phyloP scores from a whole-genome alignment of 768 basidiomycete genomes.

The Trichaptum fuscoviolaceum region DNA sequence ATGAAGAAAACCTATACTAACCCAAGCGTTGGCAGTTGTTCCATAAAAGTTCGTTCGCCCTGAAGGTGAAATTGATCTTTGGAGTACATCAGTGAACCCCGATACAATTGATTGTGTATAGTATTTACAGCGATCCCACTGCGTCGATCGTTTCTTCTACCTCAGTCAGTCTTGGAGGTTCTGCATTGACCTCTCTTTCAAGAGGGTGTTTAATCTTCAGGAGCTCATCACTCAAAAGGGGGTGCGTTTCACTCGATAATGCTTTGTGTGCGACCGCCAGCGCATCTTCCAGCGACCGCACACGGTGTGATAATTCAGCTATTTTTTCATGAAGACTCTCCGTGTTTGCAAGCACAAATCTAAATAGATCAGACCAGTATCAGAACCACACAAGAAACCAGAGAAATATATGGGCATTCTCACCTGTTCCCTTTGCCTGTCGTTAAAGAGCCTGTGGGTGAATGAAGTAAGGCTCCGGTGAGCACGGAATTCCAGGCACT shows the following conservation, averaged over 20 bases:
- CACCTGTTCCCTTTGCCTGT: constrained; percentile 73
- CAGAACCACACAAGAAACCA: constrained; percentile 8
- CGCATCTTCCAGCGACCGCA: constrained; percentile 66
- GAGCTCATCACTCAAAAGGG: constrained; percentile 55
- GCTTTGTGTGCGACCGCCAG: constrained; percentile 46
- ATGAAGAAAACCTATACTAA: constrained; percentile 27
- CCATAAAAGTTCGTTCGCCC: constrained; percentile 65
- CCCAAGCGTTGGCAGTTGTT: constrained; percentile 64
- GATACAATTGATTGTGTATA: constrained; percentile 13
- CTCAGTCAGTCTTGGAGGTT: constrained; percentile 25
- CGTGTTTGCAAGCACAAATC: constrained; percentile 69
- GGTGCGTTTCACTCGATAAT: constrained; percentile 46
- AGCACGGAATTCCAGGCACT: constrained; percentile 12
- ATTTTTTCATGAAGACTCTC: constrained; percentile 69
- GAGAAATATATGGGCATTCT: constrained; percentile 6
- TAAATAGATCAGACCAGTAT: constrained; percentile 18
- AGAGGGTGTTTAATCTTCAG: constrained; percentile 63
- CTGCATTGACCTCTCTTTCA: constrained; percentile 49
- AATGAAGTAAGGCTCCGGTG: constrained; percentile 11
- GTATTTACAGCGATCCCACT: constrained; percentile 53
- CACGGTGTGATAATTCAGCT: constrained; percentile 49
- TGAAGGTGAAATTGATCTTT: constrained; percentile 55
- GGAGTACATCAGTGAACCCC: constrained; percentile 15
- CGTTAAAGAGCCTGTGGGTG: constrained; percentile 51
- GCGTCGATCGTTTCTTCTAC: constrained; percentile 58